A percentile compares a stretch with the other conserved stretches of the same genome.
Conservation (phyloP, 352 stramenopile species). For the Chrysophaeum taylorii region DNA sequence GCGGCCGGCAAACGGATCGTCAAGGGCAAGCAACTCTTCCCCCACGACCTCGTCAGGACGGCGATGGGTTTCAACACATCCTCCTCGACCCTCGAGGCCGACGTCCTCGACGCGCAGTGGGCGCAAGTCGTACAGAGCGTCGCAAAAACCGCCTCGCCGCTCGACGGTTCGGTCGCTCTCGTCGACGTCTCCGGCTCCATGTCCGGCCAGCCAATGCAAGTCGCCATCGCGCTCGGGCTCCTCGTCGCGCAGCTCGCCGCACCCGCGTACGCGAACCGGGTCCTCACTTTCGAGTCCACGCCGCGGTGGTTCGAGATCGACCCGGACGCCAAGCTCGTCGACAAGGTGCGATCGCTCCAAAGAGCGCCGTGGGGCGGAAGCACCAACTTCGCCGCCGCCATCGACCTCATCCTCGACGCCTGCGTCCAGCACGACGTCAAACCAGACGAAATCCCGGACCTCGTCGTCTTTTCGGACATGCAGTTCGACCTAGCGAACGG, state of each 20-base stretch:
- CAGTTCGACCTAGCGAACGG: slow-evolving; percentile 50
- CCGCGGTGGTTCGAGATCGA: slow-evolving; percentile 33
- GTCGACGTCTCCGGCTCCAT: slow-evolving; percentile 43
- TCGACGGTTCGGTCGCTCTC: slow-evolving; percentile 31
- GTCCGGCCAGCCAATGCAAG: slow-evolving; percentile 39
- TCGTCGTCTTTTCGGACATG: slow-evolving; percentile 71
- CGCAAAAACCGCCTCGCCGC: no score
- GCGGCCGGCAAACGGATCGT: slow-evolving; percentile 24
- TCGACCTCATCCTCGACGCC: slow-evolving; percentile 46
- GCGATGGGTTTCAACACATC: no score
- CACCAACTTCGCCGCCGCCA: slow-evolving; percentile 55
- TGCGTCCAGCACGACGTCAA: slow-evolving; percentile 33
- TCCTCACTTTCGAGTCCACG: slow-evolving; percentile 39
- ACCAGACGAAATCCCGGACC: slow-evolving; percentile 43
- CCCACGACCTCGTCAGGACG: slow-evolving; percentile 33
- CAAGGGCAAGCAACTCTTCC: slow-evolving; percentile 34
- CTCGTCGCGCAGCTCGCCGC: slow-evolving; percentile 32
- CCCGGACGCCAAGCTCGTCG: slow-evolving; percentile 17
- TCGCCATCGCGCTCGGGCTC: slow-evolving; percentile 43
- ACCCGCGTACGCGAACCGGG: slow-evolving; percentile 27
- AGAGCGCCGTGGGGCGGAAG: slow-evolving; percentile 34
- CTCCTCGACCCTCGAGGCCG: slow-evolving; percentile 10
- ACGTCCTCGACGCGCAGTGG: slow-evolving; percentile 39
- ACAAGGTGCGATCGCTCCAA: slow-evolving; percentile 31
- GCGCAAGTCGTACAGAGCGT: neutral